These are phyloP conservation scores for Olyra latifolia DNA, from an alignment of 176 grass and related monocot species.

Conservation along the genomic window DNA sequence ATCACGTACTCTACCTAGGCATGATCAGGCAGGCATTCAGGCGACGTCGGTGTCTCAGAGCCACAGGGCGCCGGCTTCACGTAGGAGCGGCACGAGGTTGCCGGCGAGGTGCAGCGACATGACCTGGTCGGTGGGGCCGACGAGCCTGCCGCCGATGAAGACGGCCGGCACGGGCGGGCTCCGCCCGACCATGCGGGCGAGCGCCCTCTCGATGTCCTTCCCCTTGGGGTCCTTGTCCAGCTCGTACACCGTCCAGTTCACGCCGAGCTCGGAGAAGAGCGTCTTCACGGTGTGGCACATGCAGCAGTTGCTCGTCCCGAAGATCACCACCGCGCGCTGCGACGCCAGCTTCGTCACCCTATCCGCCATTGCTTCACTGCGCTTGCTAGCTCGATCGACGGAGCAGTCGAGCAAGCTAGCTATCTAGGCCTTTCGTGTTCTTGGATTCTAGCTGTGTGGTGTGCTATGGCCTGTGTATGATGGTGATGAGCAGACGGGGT, in stretches of 20 bases:
- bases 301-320: constrained; percentile 64
- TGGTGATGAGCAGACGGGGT: not conserved
- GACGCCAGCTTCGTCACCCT: constrained; percentile 55
- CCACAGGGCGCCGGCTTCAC: constrained; percentile 67
- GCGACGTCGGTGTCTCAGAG: constrained; percentile 28
- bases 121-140: constrained; percentile 60
- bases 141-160: constrained; percentile 67
- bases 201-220: constrained; percentile 50
- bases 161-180: constrained; percentile 53
- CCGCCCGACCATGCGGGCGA: constrained; percentile 56
- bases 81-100: constrained; percentile 64
- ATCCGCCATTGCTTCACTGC: constrained; percentile 38
- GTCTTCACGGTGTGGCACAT: constrained; percentile 78
- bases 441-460: not conserved
- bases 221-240: constrained; percentile 57
- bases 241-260: constrained; percentile 54
- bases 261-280: constrained; percentile 56
- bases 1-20: not conserved
- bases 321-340: constrained; percentile 63
- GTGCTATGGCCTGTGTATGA: not conserved
- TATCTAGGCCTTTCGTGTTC: not conserved
- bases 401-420: not conserved
- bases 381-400: not conserved
- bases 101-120: constrained; percentile 64
- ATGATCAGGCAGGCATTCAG: not conserved